These are phyloP conservation scores for Candida hungchunana DNA, from an alignment of 805 yeast species.

Conservation along the genomic window DNA sequence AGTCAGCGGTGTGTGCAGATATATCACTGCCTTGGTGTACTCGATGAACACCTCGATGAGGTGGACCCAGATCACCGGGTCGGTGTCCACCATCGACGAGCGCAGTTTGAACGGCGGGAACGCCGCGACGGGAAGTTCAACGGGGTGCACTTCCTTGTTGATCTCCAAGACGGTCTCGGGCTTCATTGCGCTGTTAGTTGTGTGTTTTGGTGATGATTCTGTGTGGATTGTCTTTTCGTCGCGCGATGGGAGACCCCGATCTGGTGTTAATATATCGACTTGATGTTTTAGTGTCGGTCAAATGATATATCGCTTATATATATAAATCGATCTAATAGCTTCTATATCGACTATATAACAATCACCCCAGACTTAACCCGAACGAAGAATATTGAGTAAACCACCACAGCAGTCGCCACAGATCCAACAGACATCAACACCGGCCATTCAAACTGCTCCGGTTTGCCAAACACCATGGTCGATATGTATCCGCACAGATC, in stretches of 20 bases:
- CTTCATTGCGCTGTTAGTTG: background rate
- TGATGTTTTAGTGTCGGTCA: too few species aligned
- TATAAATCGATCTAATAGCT: too few species aligned
- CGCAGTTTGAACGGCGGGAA: conserved; percentile 74
- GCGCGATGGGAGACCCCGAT: background rate
- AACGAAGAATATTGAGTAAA: conserved; percentile 8
- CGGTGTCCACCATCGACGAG: conserved; percentile 74
- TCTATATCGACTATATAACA: background rate
- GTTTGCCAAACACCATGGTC: conserved; percentile 29
- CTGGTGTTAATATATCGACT: background rate
- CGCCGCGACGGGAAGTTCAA: conserved; percentile 55
- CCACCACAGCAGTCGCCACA: conserved; percentile 7
- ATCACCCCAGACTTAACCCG: background rate
- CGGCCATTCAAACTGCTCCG: conserved; percentile 29
- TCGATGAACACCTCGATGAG: conserved; percentile 60
- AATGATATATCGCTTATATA: too few species aligned
- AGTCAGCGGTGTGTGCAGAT: conserved; percentile 37
- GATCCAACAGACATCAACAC: conserved; percentile 19
- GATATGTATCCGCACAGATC: conserved; percentile 27
- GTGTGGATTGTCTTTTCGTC: background rate
- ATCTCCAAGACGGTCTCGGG: conserved; percentile 6
- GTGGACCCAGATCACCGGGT: conserved; percentile 82
- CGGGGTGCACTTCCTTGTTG: conserved; percentile 2
- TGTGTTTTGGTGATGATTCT: background rate
- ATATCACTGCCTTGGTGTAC: conserved; percentile 37